Conservation (phyloP, 139 green algal species). For the Chlorella sorokiniana region DNA sequence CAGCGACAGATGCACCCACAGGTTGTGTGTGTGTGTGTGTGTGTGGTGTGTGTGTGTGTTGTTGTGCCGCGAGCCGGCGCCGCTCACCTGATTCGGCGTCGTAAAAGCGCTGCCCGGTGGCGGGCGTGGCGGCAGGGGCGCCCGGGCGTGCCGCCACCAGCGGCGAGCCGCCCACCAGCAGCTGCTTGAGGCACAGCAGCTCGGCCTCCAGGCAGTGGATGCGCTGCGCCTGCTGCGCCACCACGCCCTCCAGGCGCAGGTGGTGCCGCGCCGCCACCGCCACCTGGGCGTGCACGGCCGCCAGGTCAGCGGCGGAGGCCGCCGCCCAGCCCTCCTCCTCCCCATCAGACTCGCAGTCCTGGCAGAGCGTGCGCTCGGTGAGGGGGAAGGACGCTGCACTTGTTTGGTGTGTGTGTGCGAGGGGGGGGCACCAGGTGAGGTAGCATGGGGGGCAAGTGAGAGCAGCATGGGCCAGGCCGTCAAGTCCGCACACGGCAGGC, state of each 20-base stretch:
- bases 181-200: slow-evolving; percentile 11
- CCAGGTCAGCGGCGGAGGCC: background rate
- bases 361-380: background rate
- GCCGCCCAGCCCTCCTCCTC: background rate
- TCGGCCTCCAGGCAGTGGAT: slow-evolving; percentile 19
- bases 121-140: background rate
- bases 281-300: background rate
- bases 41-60: no score
- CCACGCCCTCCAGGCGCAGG: background rate
- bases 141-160: background rate
- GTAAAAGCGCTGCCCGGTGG: slow-evolving; percentile 10
- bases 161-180: slow-evolving; percentile 13
- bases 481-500: no score
- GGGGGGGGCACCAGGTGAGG: background rate
- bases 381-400: slow-evolving; percentile 20
- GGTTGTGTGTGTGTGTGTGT: no score
- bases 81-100: background rate
- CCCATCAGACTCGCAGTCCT: background rate
- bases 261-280: slow-evolving; percentile 5
- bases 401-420: no score
- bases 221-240: slow-evolving; percentile 1
- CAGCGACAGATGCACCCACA: no score
- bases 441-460: no score
- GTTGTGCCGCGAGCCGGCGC: no score
- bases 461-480: no score